Conservation (phyloP, 768 basidiomycete genomes). For the Lanmaoa rubissima region DNA sequence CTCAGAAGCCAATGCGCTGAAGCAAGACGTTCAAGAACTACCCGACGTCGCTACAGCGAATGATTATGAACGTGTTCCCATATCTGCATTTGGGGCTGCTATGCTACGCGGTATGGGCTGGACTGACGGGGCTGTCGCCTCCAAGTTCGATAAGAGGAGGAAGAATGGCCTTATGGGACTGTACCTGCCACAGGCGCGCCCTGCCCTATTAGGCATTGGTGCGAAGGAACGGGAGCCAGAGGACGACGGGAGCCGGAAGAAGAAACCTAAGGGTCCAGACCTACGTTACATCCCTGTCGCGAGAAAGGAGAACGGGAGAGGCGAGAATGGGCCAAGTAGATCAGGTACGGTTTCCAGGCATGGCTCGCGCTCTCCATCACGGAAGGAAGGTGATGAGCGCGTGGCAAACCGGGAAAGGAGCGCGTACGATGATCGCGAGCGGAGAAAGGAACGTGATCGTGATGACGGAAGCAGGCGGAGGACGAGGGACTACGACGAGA, state of each 20-base stretch:
- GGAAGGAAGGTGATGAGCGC: conserved; percentile 14
- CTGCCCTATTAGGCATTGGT: conserved; percentile 88
- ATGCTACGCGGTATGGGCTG: conserved; percentile 96
- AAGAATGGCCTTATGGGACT: conserved; percentile 65
- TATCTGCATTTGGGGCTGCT: conserved; percentile 91
- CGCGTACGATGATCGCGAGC: conserved; percentile 15
- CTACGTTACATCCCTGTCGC: conserved; percentile 83
- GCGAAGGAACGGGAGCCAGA: conserved; percentile 82
- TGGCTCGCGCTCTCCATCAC: conserved; percentile 48
- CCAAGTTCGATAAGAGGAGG: conserved; percentile 49
- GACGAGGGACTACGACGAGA: conserved; percentile 12
- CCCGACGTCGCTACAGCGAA: conserved; percentile 74
- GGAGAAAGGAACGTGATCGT: conserved; percentile 9
- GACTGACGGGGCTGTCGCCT: conserved; percentile 78
- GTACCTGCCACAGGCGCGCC: conserved; percentile 78
- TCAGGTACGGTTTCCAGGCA: conserved; percentile 45
- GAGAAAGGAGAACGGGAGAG: conserved; percentile 55
- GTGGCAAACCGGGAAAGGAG: conserved; percentile 8
- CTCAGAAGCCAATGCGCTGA: conserved; percentile 81
- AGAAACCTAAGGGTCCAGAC: conserved; percentile 49
- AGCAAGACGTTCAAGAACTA: conserved; percentile 78
- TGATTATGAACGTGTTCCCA: conserved; percentile 88
- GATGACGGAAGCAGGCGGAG: conserved; percentile 13
- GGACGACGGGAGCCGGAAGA: conserved; percentile 65
- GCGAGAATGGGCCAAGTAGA: conserved; percentile 31